Conservation (phyloP, 176 grass and related monocot species). For the Hsuehochloa calcarea region DNA sequence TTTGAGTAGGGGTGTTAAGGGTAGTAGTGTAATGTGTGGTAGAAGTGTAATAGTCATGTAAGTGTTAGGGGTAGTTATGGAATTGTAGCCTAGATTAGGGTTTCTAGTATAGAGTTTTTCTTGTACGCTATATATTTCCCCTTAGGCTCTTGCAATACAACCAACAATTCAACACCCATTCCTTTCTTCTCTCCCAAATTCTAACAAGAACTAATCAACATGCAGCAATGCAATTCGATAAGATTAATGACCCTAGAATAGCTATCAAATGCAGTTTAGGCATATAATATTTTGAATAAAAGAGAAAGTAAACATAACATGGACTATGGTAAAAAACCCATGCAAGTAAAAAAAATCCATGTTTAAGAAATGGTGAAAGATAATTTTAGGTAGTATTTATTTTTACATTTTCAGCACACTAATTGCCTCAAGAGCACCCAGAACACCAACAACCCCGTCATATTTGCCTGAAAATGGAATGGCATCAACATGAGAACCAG, state of each 20-base stretch:
- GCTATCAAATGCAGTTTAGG: neutral
- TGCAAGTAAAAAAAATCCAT: neutral
- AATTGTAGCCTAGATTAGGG: no score
- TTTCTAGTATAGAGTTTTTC: no score
- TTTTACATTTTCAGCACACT: constrained; percentile 59
- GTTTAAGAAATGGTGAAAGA: constrained; percentile 3
- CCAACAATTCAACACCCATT: neutral
- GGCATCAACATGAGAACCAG: constrained; percentile 97
- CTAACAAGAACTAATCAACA: neutral
- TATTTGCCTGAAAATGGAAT: constrained; percentile 98
- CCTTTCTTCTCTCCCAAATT: neutral
- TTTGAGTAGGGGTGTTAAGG: no score
- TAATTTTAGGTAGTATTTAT: neutral
- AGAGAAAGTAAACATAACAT: neutral
- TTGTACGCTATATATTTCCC: no score
- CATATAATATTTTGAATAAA: neutral
- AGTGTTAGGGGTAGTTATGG: no score
- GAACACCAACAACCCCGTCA: constrained; percentile 91
- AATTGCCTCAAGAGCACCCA: constrained; percentile 91
- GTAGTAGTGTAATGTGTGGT: no score
- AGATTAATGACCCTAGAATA: neutral
- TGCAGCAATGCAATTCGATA: neutral
- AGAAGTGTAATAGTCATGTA: no score
- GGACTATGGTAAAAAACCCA: neutral
- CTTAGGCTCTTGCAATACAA: no score